Percentiles rank a stretch among this genome's conserved stretches.
These are phyloP conservation scores for Anthoceros angustus DNA, from an alignment of 225 moss, liverwort and hornwort genomes.

Conservation along the genomic window DNA sequence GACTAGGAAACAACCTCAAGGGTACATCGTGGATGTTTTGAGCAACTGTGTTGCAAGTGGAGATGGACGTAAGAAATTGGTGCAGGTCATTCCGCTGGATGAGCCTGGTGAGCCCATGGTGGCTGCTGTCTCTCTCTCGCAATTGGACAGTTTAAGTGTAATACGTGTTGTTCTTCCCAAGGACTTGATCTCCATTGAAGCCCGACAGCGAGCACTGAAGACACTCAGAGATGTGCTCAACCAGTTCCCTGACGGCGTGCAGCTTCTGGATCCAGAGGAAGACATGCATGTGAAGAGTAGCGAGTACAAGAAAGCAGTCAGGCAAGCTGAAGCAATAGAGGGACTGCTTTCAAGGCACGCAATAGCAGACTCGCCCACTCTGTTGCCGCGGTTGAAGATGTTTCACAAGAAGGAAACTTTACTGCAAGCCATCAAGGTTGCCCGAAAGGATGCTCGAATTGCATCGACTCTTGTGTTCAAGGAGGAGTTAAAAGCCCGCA, in stretches of 20 bases:
- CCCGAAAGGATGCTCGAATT: slow-evolving; percentile 65
- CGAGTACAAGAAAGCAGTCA: slow-evolving; percentile 57
- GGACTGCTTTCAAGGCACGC: slow-evolving; percentile 60
- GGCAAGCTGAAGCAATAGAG: slow-evolving; percentile 74
- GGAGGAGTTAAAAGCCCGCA: slow-evolving; percentile 83
- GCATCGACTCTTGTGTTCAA: slow-evolving; percentile 85
- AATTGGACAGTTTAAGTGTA: slow-evolving; percentile 79
- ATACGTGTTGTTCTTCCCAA: slow-evolving; percentile 72
- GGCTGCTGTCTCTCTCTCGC: slow-evolving; percentile 48
- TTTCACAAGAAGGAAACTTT: slow-evolving; percentile 51
- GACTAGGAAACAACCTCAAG: slow-evolving; percentile 21
- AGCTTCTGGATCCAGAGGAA: slow-evolving; percentile 89
- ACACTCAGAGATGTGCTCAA: slow-evolving; percentile 73
- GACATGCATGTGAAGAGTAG: slow-evolving; percentile 89
- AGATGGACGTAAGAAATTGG: slow-evolving; percentile 33
- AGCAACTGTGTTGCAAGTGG: slow-evolving; percentile 37
- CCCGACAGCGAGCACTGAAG: slow-evolving; percentile 71
- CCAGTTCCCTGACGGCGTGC: slow-evolving; percentile 82
- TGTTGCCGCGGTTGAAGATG: slow-evolving; percentile 39
- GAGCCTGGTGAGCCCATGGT: slow-evolving; percentile 81
- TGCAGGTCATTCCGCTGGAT: slow-evolving; percentile 43
- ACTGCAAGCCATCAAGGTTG: slow-evolving; percentile 50
- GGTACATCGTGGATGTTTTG: slow-evolving; percentile 62
- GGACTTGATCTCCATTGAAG: slow-evolving; percentile 84
- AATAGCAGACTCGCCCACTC: slow-evolving; percentile 43